A percentile compares a stretch with the other conserved stretches of the same genome.
Conservation (phyloP, 2,329 filamentous ascomycete species). For the Penicillium sp. region DNA sequence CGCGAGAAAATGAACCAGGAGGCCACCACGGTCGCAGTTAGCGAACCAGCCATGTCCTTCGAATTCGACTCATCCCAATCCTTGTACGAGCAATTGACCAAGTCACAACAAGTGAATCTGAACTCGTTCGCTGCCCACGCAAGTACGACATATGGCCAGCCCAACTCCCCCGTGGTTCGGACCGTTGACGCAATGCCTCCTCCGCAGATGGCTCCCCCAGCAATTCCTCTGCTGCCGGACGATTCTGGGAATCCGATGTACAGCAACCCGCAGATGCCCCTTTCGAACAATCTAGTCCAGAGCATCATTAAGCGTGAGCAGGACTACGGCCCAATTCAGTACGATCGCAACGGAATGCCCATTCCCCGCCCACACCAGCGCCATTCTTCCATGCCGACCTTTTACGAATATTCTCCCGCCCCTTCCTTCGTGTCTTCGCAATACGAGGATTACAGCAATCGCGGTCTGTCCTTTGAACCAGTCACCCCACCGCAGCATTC, state of each 20-base stretch:
- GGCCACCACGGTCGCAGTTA: conserved; percentile 92
- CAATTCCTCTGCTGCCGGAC: conserved; percentile 59
- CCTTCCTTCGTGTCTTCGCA: conserved; percentile 98
- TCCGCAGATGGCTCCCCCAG: conserved; percentile 73
- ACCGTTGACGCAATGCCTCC: conserved; percentile 89
- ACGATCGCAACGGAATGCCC: conserved; percentile 88
- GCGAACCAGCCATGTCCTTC: conserved; percentile 95
- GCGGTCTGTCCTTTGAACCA: conserved; percentile 93
- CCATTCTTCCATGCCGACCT: conserved; percentile 97
- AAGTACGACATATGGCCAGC: conserved; percentile 64
- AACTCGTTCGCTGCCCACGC: conserved; percentile 88
- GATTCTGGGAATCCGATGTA: conserved; percentile 70
- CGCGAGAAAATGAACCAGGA: conserved; percentile 99
- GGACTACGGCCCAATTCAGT: conserved; percentile 78
- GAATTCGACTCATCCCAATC: conserved; percentile 99
- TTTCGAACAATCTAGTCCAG: conserved; percentile 67
- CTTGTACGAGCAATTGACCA: conserved; percentile 98
- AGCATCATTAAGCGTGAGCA: conserved; percentile 83
- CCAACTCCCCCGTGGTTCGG: conserved; percentile 84
- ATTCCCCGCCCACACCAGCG: conserved; percentile 81
- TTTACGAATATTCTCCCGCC: conserved; percentile 96
- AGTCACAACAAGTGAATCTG: conserved; percentile 97
- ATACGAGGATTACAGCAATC: conserved; percentile 96
- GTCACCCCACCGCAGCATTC: conserved; percentile 93
- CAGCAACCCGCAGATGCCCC: conserved; percentile 58